Evolutionary conservation across 148 eudicot genomes (phyloP).

Genomic region (Fagopyrum tataricum): DNA sequence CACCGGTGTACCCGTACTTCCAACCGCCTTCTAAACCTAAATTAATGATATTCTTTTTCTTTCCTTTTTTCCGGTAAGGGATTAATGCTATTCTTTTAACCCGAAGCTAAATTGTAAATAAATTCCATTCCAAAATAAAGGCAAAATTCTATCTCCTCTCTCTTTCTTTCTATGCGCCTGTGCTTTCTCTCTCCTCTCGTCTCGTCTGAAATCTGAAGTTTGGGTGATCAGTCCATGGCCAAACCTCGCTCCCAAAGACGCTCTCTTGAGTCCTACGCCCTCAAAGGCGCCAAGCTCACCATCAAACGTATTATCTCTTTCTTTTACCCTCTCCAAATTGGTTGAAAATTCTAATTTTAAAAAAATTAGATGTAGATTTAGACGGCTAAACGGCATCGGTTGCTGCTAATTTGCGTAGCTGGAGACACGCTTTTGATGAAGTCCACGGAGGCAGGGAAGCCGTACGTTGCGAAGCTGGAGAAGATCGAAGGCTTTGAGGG

Average conservation of each 20-base stretch:
- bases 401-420: slow-evolving; percentile 20
- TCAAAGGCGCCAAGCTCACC: slow-evolving; percentile 6
- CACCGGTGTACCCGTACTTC: no score
- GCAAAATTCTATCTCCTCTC: neutral
- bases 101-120: no score
- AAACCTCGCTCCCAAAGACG: neutral
- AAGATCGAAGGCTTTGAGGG: slow-evolving; percentile 35
- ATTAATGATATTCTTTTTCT: no score
- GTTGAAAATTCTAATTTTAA: neutral
- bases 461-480: slow-evolving; percentile 44
- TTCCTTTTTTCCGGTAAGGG: no score
- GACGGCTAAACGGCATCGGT: neutral
- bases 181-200: neutral
- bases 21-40: no score
- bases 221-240: neutral
- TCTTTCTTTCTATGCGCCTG: neutral
- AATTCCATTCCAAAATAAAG: neutral
- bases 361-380: neutral
- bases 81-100: no score
- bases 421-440: slow-evolving; percentile 49
- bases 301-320: neutral
- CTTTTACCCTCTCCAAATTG: neutral
- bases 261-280: slow-evolving; percentile 1
- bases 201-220: neutral
- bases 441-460: slow-evolving; percentile 34